Evolutionary conservation across 106 monocot species (phyloP), one percentile per base, ranked within the genome.

Genomic region (Dendrobium catenatum): DNA sequence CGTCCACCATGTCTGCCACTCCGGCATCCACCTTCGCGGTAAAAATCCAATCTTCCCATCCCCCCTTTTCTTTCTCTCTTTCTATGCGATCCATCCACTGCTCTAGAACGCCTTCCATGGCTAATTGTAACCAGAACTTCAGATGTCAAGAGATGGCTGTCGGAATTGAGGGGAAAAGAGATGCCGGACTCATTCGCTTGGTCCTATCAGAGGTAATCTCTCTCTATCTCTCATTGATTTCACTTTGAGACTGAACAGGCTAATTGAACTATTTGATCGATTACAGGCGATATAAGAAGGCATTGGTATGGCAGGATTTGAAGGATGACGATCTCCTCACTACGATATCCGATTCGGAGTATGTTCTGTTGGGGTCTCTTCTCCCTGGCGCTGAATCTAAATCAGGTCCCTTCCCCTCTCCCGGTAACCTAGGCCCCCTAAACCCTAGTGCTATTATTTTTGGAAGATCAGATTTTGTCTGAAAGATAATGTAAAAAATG

Each of bases 71-170:
- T 72, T 40, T 72, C 15, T 72, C 40, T 72, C 13, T 72, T 2
- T 72, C 18, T 41, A 0, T 40, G 9, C 72, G 5, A 7, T 31
- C 33, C 3, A 27, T 70, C 31, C 70, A 37, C 70, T 70, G 43
- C 43, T 44, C 43, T 74, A n/a, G 17, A 16, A 5, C 74, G 2
- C 22, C 40, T 74, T 43, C 9, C 43, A 74, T 74, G 42, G 20
- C 43, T 44, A 74, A 74, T 44, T 20, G 43, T 19, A 74, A 51
- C 29, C 20, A 19, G 42, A 49, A 2, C 24, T 24, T 17, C 82
- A 93, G 93, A 93, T 85, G 94, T 94, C 56, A 94, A 94, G 88
- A 66, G 89, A 54, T 94, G 94, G 94, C 83, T 94, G 15, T 84
- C 91, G 67, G 88, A 88, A 47, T 24, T 91, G 41, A 89, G 94